These are phyloP conservation scores for Bacidia rubella DNA, from an alignment of 495 filamentous ascomycete genomes.

Conservation along the genomic window DNA sequence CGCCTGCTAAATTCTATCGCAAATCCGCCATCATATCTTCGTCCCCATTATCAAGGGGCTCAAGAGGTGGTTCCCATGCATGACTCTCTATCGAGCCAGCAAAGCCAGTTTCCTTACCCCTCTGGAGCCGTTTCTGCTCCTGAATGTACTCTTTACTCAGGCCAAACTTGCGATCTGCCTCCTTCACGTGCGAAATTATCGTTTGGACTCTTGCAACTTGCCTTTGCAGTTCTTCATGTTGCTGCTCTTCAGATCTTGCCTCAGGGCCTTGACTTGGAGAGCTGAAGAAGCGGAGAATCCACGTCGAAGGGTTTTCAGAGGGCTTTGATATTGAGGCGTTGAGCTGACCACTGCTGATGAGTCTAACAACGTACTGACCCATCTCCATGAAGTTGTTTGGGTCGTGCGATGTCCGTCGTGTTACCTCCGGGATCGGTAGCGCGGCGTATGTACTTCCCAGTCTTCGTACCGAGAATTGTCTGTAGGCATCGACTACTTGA, in stretches of 20 bases:
- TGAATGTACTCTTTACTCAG: conserved; percentile 48
- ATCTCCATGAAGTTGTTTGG: conserved; percentile 30
- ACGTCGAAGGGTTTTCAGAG: conserved; percentile 30
- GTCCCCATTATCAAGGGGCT: conserved; percentile 34
- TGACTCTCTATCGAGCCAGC: conserved; percentile 12
- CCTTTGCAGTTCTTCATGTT: conserved; percentile 28
- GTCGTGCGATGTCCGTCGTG: conserved; percentile 23
- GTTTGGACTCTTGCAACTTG: conserved; percentile 26
- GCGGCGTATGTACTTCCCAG: conserved; percentile 35
- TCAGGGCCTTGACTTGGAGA: conserved; percentile 10
- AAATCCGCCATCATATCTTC: conserved; percentile 54
- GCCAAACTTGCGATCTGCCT: conserved; percentile 40
- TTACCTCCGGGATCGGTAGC: conserved; percentile 31
- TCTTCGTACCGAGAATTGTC: conserved; percentile 30
- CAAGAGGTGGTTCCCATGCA: background rate
- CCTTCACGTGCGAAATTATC: conserved; percentile 30
- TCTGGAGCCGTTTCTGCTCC: conserved; percentile 32
- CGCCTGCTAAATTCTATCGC: too few relatives aligned
- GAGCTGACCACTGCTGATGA: conserved; percentile 42
- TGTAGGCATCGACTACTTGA: conserved; percentile 35
- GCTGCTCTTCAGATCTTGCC: conserved; percentile 30
- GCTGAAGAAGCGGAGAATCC: conserved; percentile 26
- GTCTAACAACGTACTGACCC: conserved; percentile 35
- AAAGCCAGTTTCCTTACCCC: conserved; percentile 21
- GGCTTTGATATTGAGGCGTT: conserved; percentile 38